These are phyloP conservation scores for Leccinum griseonigrum DNA, from an alignment of 1,284 basidiomycete species.

Conservation along the genomic window DNA sequence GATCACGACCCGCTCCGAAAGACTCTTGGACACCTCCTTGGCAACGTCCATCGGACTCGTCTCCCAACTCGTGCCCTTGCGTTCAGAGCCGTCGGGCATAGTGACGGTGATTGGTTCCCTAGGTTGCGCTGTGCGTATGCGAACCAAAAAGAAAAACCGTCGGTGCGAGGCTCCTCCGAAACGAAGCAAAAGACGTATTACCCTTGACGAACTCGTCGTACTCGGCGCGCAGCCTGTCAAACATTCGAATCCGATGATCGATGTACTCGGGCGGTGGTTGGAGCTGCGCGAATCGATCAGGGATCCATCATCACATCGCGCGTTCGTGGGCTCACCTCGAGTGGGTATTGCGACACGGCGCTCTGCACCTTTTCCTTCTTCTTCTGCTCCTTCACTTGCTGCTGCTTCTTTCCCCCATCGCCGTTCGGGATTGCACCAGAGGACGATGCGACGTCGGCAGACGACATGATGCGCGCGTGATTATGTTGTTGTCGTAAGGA, in stretches of 20 bases:
- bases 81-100: slow-evolving; percentile 82
- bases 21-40: slow-evolving; percentile 81
- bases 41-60: slow-evolving; percentile 96
- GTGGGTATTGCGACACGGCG: slow-evolving; percentile 46
- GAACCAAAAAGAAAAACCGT: not conserved
- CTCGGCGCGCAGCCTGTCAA: slow-evolving; percentile 86
- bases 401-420: slow-evolving; percentile 38
- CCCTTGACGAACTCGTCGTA: slow-evolving; percentile 81
- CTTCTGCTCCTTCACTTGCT: slow-evolving; percentile 41
- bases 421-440: slow-evolving; percentile 33
- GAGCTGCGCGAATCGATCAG: slow-evolving; percentile 47
- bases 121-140: slow-evolving; percentile 63
- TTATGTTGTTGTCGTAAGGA: not conserved
- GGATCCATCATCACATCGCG: not conserved
- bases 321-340: slow-evolving; percentile 49
- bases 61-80: slow-evolving; percentile 90
- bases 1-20: slow-evolving; percentile 91
- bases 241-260: slow-evolving; percentile 87
- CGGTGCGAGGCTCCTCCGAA: not conserved
- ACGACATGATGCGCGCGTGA: slow-evolving; percentile 22
- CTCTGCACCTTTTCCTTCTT: slow-evolving; percentile 43
- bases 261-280: slow-evolving; percentile 87
- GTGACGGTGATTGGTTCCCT: slow-evolving; percentile 84
- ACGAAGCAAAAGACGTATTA: slow-evolving; percentile 30
- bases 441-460: slow-evolving; percentile 36